These are phyloP conservation scores for Saturnispora zaruensis DNA, from an alignment of 805 yeast genomes.

Conservation along the genomic window DNA sequence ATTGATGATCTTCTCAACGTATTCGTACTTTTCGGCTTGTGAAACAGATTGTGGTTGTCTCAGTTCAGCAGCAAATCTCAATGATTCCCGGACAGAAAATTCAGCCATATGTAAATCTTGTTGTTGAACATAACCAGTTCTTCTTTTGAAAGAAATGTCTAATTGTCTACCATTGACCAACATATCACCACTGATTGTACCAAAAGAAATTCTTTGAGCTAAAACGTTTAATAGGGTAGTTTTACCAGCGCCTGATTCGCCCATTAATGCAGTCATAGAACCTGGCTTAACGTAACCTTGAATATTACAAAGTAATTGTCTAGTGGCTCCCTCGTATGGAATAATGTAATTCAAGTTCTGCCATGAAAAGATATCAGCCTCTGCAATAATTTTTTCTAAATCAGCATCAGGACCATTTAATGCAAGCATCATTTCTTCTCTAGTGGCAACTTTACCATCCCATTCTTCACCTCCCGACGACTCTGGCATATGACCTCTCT, in stretches of 20 bases:
- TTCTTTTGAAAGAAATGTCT: conserved; percentile 42
- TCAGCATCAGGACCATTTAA: conserved; percentile 26
- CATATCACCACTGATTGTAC: conserved; percentile 49
- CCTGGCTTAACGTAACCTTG: conserved; percentile 44
- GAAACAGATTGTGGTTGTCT: conserved; percentile 36
- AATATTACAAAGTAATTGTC: conserved; percentile 35
- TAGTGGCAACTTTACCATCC: conserved; percentile 35
- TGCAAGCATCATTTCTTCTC: conserved; percentile 25
- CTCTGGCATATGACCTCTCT: conserved; percentile 33
- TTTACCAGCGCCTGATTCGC: conserved; percentile 57
- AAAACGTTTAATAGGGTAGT: conserved; percentile 47
- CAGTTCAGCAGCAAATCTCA: conserved; percentile 41
- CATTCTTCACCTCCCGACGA: conserved; percentile 28
- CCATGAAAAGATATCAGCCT: conserved; percentile 55
- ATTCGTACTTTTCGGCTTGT: conserved; percentile 32
- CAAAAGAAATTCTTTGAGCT: conserved; percentile 44
- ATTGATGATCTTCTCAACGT: conserved; percentile 34
- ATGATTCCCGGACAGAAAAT: conserved; percentile 43
- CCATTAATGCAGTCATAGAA: conserved; percentile 52
- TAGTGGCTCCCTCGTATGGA: conserved; percentile 36
- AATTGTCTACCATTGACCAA: conserved; percentile 44
- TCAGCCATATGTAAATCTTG: conserved; percentile 45
- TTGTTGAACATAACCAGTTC: conserved; percentile 49
- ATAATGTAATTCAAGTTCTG: conserved; percentile 50
- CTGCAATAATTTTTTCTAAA: conserved; percentile 32